Evolutionary conservation across 192 early-diverging fungal species (phyloP), one percentile per base, ranked within the genome.

Genomic region (Diversispora epigaea): DNA sequence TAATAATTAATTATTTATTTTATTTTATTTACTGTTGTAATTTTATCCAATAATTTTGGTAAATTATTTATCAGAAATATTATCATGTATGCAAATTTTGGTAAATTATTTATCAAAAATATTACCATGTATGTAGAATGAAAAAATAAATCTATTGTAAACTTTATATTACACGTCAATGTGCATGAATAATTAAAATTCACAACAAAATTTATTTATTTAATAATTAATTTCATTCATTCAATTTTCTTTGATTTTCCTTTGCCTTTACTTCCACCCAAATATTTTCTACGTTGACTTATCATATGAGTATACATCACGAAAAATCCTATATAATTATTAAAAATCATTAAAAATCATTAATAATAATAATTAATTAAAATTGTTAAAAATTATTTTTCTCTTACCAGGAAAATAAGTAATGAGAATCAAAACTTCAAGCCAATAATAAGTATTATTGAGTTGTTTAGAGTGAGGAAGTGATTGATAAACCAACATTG

Each of bases 221-320:
- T n/a, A n/a, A n/a, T n/a, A n/a, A n/a, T n/a, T n/a, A n/a, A n/a
- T n/a, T n/a, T n/a, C n/a, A n/a, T n/a, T n/a, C n/a, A n/a, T n/a
- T 43, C 14, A 64, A 12, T 17, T 64, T 64, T 64, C 39, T 64
- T 32, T 44, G 14, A 25, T 44, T 64, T 64, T 45, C 45, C 66
- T 68, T 72, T 72, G 25, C 66, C 66, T 68, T 72, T 72, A n/a
- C n/a, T n/a, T n/a, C n/a, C n/a, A 9, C 84, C 85, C 54, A 96
- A 81, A 47, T 90, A 88, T 81, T 92, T 94, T 74, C 85, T 83
- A 70, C 96, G 89, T 82, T 98, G 96, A 40, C 86, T 83, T 60
- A 94, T 90, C 96, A 98, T 98, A 80, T 98, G 92, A 3, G 87
- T 87, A 84, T 96, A 96, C 86, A 98, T 91, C 64, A 86, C 83